These are phyloP conservation scores for Backusella mclennaniae DNA, from an alignment of 192 early-diverging fungal species.

Conservation along the genomic window DNA sequence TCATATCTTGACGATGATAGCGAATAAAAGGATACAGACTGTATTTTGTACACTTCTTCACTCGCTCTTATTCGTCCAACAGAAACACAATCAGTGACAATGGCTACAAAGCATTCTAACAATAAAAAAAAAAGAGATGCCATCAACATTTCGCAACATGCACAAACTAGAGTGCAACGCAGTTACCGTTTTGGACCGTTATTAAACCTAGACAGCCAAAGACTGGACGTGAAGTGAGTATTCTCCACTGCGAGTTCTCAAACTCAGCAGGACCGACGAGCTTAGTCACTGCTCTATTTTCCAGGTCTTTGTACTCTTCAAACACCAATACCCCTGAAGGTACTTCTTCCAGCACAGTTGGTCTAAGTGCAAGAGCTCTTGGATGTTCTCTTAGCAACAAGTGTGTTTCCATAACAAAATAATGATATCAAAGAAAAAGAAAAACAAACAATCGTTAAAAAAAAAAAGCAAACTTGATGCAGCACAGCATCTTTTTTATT, in stretches of 20 bases:
- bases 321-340: slow-evolving; percentile 33
- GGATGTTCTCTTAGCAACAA: slow-evolving; percentile 48
- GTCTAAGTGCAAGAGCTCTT: slow-evolving; percentile 57
- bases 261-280: slow-evolving; percentile 36
- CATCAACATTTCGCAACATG: neutral
- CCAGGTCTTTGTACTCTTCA: slow-evolving; percentile 19
- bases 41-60: slow-evolving; percentile 68
- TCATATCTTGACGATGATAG: slow-evolving; percentile 75
- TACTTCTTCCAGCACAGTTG: slow-evolving; percentile 39
- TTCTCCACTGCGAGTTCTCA: slow-evolving; percentile 38
- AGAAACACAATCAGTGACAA: slow-evolving; percentile 63
- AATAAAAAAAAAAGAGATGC: neutral
- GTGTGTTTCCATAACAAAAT: slow-evolving; percentile 31
- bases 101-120: slow-evolving; percentile 67
- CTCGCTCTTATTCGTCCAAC: slow-evolving; percentile 59
- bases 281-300: slow-evolving; percentile 33
- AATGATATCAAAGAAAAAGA: neutral
- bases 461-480: neutral
- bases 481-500: too few species aligned
- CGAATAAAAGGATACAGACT: slow-evolving; percentile 75
- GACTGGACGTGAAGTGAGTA: slow-evolving; percentile 41
- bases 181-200: slow-evolving; percentile 48
- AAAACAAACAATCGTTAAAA: neutral
- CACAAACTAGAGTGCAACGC: neutral
- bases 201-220: slow-evolving; percentile 59